Percentiles rank a stretch among this genome's conserved stretches.
Evolutionary conservation across 768 basidiomycete genomes (phyloP).

Genomic region (Daedaleopsis sinensis): DNA sequence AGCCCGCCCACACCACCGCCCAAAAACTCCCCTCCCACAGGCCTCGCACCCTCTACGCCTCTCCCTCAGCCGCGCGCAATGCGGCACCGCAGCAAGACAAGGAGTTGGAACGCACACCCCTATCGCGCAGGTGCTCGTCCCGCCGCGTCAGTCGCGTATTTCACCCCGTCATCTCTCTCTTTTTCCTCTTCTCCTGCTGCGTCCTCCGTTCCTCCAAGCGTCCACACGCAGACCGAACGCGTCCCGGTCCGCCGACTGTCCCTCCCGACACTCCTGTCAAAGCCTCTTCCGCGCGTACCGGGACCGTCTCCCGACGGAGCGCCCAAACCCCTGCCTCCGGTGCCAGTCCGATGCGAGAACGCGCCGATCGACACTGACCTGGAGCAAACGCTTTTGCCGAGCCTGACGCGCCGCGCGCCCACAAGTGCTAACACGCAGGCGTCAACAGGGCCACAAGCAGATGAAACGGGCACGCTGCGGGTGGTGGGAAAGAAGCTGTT

Average conservation of each 20-base stretch:
- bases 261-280: constrained; percentile 21
- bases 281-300: constrained; percentile 16
- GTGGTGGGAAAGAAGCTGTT: constrained; percentile 22
- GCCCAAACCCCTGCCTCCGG: constrained; percentile 12
- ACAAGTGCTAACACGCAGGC: background rate
- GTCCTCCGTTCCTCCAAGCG: constrained; percentile 20
- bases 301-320: constrained; percentile 1
- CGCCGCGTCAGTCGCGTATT: constrained; percentile 34
- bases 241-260: constrained; percentile 13
- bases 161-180: constrained; percentile 34
- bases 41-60: constrained; percentile 34
- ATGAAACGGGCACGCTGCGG: constrained; percentile 6
- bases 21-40: constrained; percentile 31
- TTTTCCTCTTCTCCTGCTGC: constrained; percentile 49
- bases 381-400: constrained; percentile 15
- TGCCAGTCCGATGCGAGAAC: constrained; percentile 1
- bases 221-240: background rate
- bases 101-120: constrained; percentile 9
- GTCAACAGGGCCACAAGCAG: background rate
- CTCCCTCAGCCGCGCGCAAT: constrained; percentile 2
- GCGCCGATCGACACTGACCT: constrained; percentile 6
- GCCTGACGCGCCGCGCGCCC: constrained; percentile 18
- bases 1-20: constrained; percentile 61
- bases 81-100: constrained; percentile 15
- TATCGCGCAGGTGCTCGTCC: constrained; percentile 35